Conservation (phyloP, 768 basidiomycete genomes). For the Lactifluus volemus region DNA sequence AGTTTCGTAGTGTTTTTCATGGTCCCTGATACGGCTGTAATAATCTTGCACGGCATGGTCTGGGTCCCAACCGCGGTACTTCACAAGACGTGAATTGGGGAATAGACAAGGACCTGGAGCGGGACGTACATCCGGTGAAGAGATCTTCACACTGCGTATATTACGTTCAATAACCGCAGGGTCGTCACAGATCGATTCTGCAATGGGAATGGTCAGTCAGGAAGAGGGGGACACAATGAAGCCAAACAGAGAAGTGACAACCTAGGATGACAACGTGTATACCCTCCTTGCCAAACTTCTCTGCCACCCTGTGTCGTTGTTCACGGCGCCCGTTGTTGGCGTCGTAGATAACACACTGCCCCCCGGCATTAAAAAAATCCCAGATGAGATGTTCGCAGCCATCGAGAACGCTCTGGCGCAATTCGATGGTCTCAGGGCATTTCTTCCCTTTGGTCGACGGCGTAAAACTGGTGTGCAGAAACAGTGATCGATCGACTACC, state of each 20-base stretch:
- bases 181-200: constrained; percentile 89
- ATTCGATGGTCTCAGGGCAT: constrained; percentile 65
- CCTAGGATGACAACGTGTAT: constrained; percentile 94
- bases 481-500: constrained; percentile 7
- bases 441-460: constrained; percentile 48
- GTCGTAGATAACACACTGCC: constrained; percentile 97
- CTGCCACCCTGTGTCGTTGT: constrained; percentile 59
- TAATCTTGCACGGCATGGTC: constrained; percentile 91
- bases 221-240: neutral
- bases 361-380: constrained; percentile 79
- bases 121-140: constrained; percentile 83
- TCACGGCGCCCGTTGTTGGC: constrained; percentile 84
- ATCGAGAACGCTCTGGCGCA: constrained; percentile 63
- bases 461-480: neutral
- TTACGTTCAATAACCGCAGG: constrained; percentile 90
- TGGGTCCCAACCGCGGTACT: constrained; percentile 93
- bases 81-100: neutral
- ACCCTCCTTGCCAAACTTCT: constrained; percentile 78
- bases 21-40: constrained; percentile 76
- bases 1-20: constrained; percentile 84
- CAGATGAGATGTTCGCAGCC: constrained; percentile 87
- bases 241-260: constrained; percentile 26
- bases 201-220: constrained; percentile 1
- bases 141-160: constrained; percentile 95
- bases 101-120: neutral